These are phyloP conservation scores for Candida wancherniae DNA, from an alignment of 805 yeast species.

Conservation along the genomic window DNA sequence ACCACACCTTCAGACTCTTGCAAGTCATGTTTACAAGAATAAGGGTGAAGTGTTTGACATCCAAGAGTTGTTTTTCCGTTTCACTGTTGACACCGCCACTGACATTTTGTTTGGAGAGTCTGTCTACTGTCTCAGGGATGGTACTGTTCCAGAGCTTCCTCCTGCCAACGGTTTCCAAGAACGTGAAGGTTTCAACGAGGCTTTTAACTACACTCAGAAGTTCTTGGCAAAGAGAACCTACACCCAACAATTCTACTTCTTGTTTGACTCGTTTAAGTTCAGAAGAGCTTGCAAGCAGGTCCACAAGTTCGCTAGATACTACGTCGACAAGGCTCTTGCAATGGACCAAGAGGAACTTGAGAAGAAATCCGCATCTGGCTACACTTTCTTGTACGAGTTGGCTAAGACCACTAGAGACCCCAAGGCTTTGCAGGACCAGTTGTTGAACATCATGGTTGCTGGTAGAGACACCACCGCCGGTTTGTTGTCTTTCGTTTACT, in stretches of 20 bases:
- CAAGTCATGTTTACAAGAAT: conserved; percentile 23
- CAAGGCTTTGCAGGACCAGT: conserved; percentile 32
- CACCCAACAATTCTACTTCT: conserved; percentile 25
- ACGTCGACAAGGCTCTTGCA: conserved; percentile 15
- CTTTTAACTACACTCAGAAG: conserved; percentile 32
- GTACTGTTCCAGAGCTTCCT: conserved; percentile 22
- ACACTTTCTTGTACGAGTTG: conserved; percentile 35
- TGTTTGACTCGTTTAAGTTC: conserved; percentile 26
- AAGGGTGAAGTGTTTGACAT: conserved; percentile 31
- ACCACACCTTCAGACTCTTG: conserved; percentile 35
- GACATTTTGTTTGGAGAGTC: conserved; percentile 41
- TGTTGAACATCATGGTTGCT: conserved; percentile 37
- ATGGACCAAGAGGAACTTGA: conserved; percentile 14
- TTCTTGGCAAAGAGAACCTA: conserved; percentile 31
- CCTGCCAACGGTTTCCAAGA: conserved; percentile 23
- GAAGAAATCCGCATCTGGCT: conserved; percentile 20
- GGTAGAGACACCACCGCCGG: conserved; percentile 44
- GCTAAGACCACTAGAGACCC: conserved; percentile 36
- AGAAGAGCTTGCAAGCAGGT: conserved; percentile 27
- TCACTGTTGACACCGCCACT: conserved; percentile 39
- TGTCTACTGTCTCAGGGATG: conserved; percentile 29
- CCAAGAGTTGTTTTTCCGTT: conserved; percentile 35
- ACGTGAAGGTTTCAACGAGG: conserved; percentile 29
- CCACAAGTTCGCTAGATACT: conserved; percentile 15
- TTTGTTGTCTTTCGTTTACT: conserved; percentile 30